These are phyloP conservation scores for Fonsecaea monophora DNA, from an alignment of 2,329 filamentous ascomycete genomes.

Conservation along the genomic window DNA sequence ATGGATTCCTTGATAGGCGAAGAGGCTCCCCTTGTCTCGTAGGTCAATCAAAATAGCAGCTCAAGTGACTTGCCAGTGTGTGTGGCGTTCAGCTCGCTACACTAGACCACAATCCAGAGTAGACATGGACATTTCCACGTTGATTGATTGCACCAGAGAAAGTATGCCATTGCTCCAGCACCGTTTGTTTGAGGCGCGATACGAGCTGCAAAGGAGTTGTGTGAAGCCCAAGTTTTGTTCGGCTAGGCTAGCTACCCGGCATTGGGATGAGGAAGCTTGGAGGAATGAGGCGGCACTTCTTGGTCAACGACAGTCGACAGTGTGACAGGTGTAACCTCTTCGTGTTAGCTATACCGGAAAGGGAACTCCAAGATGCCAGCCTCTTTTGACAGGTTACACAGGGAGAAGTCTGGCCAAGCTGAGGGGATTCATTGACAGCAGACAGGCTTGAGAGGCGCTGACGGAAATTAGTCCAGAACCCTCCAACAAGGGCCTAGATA, in stretches of 20 bases:
- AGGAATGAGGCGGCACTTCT: background rate
- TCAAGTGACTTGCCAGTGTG: background rate
- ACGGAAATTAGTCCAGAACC: background rate
- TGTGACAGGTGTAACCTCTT: slow-evolving; percentile 1
- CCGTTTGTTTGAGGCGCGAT: background rate
- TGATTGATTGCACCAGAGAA: background rate
- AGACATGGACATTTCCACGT: background rate
- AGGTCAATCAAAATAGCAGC: background rate
- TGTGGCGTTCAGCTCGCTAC: background rate
- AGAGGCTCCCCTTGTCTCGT: background rate
- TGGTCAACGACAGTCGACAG: background rate
- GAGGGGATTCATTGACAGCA: background rate
- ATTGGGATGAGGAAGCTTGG: background rate
- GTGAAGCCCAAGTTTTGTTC: background rate
- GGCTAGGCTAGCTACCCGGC: background rate
- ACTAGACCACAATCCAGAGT: background rate
- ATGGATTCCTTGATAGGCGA: background rate
- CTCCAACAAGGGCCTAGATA: background rate
- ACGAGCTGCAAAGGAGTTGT: background rate
- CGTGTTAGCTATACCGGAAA: background rate
- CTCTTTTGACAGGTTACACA: slow-evolving; percentile 23
- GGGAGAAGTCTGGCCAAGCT: slow-evolving; percentile 16
- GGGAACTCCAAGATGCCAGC: background rate
- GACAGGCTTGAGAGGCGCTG: background rate
- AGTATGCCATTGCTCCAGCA: background rate